phyloP scores from a whole-genome alignment of 345 rosid genomes.

The Pistacia atlantica region DNA sequence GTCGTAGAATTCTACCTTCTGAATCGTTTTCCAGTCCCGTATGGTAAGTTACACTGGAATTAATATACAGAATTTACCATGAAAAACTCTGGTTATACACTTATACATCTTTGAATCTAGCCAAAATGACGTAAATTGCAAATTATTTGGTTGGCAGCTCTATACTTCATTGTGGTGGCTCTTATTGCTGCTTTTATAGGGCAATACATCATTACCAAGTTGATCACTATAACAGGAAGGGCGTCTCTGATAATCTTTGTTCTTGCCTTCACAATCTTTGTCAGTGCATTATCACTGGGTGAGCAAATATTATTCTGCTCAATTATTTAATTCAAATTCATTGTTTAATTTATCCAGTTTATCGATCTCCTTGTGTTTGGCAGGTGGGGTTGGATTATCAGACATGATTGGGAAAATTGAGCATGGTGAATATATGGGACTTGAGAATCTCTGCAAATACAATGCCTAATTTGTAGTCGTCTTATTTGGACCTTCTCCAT shows the following conservation, averaged over 20 bases:
- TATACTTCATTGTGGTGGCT: conserved; percentile 25
- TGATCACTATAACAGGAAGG: conserved; percentile 25
- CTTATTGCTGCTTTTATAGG: conserved; percentile 13
- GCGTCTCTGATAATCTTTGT: conserved; percentile 27
- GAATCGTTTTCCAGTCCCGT: conserved; percentile 25
- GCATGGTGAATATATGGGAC: conserved; percentile 32
- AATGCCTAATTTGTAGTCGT: neutral
- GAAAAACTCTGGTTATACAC: too few relatives aligned
- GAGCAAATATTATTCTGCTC: neutral
- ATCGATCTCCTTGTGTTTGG: neutral
- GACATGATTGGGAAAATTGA: conserved; percentile 32
- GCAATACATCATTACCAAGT: conserved; percentile 16
- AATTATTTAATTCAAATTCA: too few relatives aligned
- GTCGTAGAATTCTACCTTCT: conserved; percentile 29
- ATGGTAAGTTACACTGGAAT: neutral
- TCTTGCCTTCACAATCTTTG: conserved; percentile 21
- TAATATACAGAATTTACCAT: too few relatives aligned
- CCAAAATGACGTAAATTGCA: too few relatives aligned
- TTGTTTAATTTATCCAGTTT: neutral
- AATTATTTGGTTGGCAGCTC: conserved; percentile 1
- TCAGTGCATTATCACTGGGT: conserved; percentile 32
- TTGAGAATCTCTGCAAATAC: conserved; percentile 31
- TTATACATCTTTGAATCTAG: too few relatives aligned
- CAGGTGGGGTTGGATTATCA: conserved; percentile 35
- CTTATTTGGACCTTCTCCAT: too few relatives aligned